Evolutionary conservation across 768 basidiomycete species (phyloP).

Genomic region (Termitomyces sp.): DNA sequence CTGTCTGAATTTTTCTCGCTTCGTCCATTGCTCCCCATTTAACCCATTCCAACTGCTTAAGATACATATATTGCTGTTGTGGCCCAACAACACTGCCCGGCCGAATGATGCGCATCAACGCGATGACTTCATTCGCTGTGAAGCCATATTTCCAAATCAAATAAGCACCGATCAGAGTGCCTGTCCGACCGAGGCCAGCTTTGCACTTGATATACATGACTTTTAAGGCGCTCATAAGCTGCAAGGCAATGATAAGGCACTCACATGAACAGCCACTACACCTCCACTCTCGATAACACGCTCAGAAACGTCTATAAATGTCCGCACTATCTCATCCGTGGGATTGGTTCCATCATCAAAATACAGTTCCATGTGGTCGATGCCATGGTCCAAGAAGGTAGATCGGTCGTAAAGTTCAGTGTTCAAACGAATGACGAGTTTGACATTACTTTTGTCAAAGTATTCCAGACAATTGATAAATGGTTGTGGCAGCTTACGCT

Average conservation of each 20-base stretch:
- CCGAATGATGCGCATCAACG: slow-evolving; percentile 95
- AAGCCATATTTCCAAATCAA: slow-evolving; percentile 99
- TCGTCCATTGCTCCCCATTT: slow-evolving; percentile 92
- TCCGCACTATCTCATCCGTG: slow-evolving; percentile 88
- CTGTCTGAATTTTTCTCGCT: slow-evolving; percentile 44
- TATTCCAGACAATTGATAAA: slow-evolving; percentile 92
- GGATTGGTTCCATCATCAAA: slow-evolving; percentile 99
- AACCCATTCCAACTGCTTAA: slow-evolving; percentile 90
- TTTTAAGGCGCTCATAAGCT: slow-evolving; percentile 14
- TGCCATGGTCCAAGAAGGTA: slow-evolving; percentile 78
- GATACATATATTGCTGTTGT: slow-evolving; percentile 92
- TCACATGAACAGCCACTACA: slow-evolving; percentile 83
- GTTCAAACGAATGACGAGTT: slow-evolving; percentile 90
- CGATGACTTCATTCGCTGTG: slow-evolving; percentile 92
- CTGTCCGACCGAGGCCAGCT: slow-evolving; percentile 94
- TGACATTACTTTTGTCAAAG: slow-evolving; percentile 82
- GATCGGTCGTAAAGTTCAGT: slow-evolving; percentile 84
- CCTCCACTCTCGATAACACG: slow-evolving; percentile 70
- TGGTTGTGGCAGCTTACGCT: slow-evolving; percentile 71
- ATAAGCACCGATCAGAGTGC: slow-evolving; percentile 96
- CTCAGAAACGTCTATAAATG: slow-evolving; percentile 86
- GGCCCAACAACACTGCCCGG: slow-evolving; percentile 92
- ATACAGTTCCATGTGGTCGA: slow-evolving; percentile 88
- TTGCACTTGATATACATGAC: slow-evolving; percentile 58
- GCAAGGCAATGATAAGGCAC: slow-evolving; percentile 20